Conservation (phyloP, 768 basidiomycete genomes). For the Boletus insuetus region DNA sequence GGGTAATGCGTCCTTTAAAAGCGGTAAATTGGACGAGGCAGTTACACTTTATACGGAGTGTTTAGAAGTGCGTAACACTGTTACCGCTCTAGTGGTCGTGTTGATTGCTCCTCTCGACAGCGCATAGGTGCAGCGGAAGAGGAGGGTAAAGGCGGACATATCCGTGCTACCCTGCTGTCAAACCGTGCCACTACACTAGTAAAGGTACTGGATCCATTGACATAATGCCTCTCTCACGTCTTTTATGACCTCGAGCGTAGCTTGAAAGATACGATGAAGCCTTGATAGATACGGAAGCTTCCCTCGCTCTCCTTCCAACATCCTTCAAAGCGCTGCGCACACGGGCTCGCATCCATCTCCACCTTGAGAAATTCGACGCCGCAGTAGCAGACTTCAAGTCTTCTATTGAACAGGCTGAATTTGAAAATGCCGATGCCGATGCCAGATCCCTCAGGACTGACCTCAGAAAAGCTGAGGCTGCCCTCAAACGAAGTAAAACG, state of each 20-base stretch:
- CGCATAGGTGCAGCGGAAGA: slow-evolving; percentile 64
- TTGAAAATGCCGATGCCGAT: slow-evolving; percentile 64
- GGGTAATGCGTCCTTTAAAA: slow-evolving; percentile 76
- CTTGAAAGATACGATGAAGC: slow-evolving; percentile 66
- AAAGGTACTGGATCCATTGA: slow-evolving; percentile 46
- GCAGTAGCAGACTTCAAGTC: slow-evolving; percentile 73
- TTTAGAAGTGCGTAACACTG: slow-evolving; percentile 49
- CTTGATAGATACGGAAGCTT: slow-evolving; percentile 65
- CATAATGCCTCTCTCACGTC: not conserved
- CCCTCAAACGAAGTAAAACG: slow-evolving; percentile 82
- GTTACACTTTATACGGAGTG: slow-evolving; percentile 67
- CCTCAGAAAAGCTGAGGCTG: slow-evolving; percentile 77
- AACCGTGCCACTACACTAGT: slow-evolving; percentile 82
- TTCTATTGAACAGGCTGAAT: slow-evolving; percentile 70
- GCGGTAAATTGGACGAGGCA: slow-evolving; percentile 56
- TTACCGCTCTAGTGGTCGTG: not conserved
- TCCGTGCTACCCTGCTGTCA: slow-evolving; percentile 75
- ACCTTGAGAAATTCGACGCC: slow-evolving; percentile 71
- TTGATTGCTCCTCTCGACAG: slow-evolving; percentile 32
- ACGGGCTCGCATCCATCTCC: slow-evolving; percentile 74
- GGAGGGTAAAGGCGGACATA: slow-evolving; percentile 77
- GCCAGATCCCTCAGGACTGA: slow-evolving; percentile 60
- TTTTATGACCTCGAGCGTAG: slow-evolving; percentile 35
- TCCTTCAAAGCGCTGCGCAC: slow-evolving; percentile 88
- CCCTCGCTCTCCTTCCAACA: slow-evolving; percentile 56